Percentiles rank a stretch among this genome's conserved stretches.
These are phyloP conservation scores for Lecanicillium sp. DNA, from an alignment of 2,329 filamentous ascomycete genomes.

Conservation along the genomic window DNA sequence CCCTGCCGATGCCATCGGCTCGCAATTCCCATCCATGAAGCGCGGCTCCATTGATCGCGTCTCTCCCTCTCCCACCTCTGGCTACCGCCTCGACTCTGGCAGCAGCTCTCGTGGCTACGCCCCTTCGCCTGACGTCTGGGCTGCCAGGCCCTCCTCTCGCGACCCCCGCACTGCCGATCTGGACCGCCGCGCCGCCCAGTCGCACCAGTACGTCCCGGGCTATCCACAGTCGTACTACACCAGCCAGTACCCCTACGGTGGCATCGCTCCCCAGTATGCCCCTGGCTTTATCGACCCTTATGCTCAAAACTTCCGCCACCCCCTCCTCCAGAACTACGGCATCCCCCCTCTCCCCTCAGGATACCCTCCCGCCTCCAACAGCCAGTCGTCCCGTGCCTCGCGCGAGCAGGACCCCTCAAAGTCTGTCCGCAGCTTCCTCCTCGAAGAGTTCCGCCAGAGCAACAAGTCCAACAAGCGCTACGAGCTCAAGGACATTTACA, in stretches of 20 bases:
- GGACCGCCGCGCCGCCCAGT: slow-evolving; percentile 27
- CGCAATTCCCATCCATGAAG: slow-evolving; percentile 21
- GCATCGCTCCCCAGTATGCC: slow-evolving; percentile 26
- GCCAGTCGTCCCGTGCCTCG: slow-evolving; percentile 24
- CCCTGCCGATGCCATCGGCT: slow-evolving; percentile 21
- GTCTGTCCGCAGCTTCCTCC: slow-evolving; percentile 59
- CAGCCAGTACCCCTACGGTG: slow-evolving; percentile 19
- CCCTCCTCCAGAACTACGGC: slow-evolving; percentile 24
- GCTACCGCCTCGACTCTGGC: slow-evolving; percentile 20
- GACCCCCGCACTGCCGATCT: slow-evolving; percentile 27
- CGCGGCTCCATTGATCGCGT: slow-evolving; percentile 31
- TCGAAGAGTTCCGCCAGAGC: slow-evolving; percentile 74
- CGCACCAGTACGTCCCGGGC: slow-evolving; percentile 21
- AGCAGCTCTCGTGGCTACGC: slow-evolving; percentile 18
- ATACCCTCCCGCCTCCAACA: slow-evolving; percentile 19
- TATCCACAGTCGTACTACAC: slow-evolving; percentile 24
- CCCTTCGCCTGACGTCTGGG: slow-evolving; percentile 30
- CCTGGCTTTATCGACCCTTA: slow-evolving; percentile 29
- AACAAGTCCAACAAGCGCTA: slow-evolving; percentile 65
- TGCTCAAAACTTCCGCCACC: slow-evolving; percentile 24
- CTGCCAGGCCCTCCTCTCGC: slow-evolving; percentile 23
- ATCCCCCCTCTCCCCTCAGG: slow-evolving; percentile 25
- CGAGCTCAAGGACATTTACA: slow-evolving; percentile 84
- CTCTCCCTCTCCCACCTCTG: slow-evolving; percentile 20
- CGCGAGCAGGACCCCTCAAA: slow-evolving; percentile 52